Base-by-base conservation (phyloP, 2,329 filamentous ascomycete genomes). In the Fusarium circinatum region DNA sequence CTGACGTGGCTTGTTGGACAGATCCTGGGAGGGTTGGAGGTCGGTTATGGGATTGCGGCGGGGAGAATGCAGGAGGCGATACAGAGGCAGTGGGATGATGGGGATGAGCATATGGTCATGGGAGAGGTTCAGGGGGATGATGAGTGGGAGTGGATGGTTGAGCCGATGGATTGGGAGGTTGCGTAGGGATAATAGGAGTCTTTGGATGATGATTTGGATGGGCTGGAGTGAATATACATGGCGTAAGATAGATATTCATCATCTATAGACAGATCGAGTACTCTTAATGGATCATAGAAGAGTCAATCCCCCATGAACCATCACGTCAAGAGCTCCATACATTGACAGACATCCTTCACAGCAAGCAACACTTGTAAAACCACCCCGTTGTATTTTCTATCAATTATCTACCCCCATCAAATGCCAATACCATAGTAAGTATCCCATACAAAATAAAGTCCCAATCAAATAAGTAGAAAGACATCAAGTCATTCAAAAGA, bases 11-110 rank as follows among this genome's bases (percentile, higher is more conserved):
- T 94, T 70, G 82, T 94, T 5, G 80, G 82, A 10, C 82, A 83
- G 12, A 86, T 94, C 15, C 85, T 93, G 58, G 75, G 72, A 0
- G 92, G 90, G 0, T 84, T 93, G 57, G 90, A 92, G 57, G 81
- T 84, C 34, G 91, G 88, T 0, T 91, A 89, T 68, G 67, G 79
- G 1, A 78, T 91, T 3, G 89, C 90, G 1, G 82, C 84, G 28
- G 75, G 77, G n/a, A 83, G 85, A 59, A 84, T 89, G 13, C 73
- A 74, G 44, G 81, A 76, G 10, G 75, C 15, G 9, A 24, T 20
- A 89, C 7, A 87, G 87, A 3, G 85, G 62, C 82, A 87, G 7
- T 67, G 62, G 48, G 57, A 56, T 32, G 26, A 51, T 28, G 39
- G 42, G n/a, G 73, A 75, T 34, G 70, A 72, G 8, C 20, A 52